Base-by-base conservation (phyloP, 2,329 filamentous ascomycete genomes). In the Penicillium sp. region DNA sequence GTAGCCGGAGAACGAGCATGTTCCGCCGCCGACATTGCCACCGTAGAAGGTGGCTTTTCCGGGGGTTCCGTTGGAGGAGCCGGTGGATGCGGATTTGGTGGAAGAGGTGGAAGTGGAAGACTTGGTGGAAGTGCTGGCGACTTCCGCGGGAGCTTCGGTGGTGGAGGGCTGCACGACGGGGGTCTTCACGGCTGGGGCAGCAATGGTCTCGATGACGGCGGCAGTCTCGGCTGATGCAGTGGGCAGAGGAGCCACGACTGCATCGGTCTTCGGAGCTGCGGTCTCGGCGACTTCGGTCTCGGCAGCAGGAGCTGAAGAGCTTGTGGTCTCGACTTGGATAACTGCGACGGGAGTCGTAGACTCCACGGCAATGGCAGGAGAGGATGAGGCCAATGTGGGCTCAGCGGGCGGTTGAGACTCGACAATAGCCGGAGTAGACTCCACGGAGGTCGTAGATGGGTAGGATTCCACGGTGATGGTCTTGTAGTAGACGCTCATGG, bases 1-100 rank as follows among this genome's bases (percentile, higher is more conserved):
- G 69, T 84, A 84, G 44, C 75, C 78, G 7, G 73, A 71, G 72
- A 85, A 84, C 12, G 77, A 80, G 67, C 83, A 87, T 51, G 74
- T 75, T 53, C 83, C 83, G 34, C 81, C 81, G 5, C 67, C 64
- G 2, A 81, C 62, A 61, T 80, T 78, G 28, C 79, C 77, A 29
- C 75, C 74, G 59, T 81, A 80, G 56, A 72, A 78, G 41, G 78
- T 80, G 39, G 75, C 74, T 49, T 68, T 58, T 53, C 75, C 75
- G 4, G 66, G 60, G 31, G 63, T 61, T 31, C 48, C 52, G 10
- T 9, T 12, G 21, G 46, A 39, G 41, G 46, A 37, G 6, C 9
- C 22, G 26, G 9, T 28, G 4, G 44, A 46, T 7, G 13, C 13
- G 21, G 40, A 31, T 2, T 24, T 31, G 10, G 8, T n/a, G 19